Percentiles rank a stretch among this genome's conserved stretches.
Conservation (phyloP, 768 basidiomycete species). For the Leucogyrophana mollusca region DNA sequence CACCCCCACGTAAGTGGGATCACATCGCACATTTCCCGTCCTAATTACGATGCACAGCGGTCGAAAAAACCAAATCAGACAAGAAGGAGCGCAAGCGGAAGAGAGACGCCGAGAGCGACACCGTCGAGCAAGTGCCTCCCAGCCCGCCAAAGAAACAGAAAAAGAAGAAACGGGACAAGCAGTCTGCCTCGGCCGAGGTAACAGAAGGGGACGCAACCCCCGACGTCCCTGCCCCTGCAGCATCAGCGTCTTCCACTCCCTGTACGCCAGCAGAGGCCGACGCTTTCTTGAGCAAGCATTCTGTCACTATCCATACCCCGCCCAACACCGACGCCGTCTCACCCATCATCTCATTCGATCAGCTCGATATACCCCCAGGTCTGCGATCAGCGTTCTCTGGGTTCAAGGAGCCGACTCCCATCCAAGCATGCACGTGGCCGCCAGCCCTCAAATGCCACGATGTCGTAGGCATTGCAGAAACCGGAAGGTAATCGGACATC, state of each 20-base stretch:
- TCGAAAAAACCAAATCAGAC: conserved; percentile 8
- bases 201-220: conserved; percentile 12
- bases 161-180: conserved; percentile 21
- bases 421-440: conserved; percentile 96
- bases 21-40: not conserved
- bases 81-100: conserved; percentile 24
- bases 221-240: conserved; percentile 9
- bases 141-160: conserved; percentile 23
- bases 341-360: conserved; percentile 75
- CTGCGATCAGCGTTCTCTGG: conserved; percentile 62
- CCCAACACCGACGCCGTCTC: conserved; percentile 42
- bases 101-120: conserved; percentile 8
- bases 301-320: conserved; percentile 67
- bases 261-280: conserved; percentile 43
- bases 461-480: conserved; percentile 95
- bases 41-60: not conserved
- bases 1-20: conserved; percentile 1
- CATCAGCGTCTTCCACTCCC: conserved; percentile 23
- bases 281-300: conserved; percentile 69
- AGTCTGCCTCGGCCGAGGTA: conserved; percentile 3
- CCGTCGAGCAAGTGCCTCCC: conserved; percentile 3
- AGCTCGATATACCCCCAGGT: conserved; percentile 63
- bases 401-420: conserved; percentile 90
- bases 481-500: conserved; percentile 61
- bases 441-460: conserved; percentile 79